These are phyloP conservation scores for Fusarium nanum DNA, from an alignment of 2,329 filamentous ascomycete species.

Conservation along the genomic window DNA sequence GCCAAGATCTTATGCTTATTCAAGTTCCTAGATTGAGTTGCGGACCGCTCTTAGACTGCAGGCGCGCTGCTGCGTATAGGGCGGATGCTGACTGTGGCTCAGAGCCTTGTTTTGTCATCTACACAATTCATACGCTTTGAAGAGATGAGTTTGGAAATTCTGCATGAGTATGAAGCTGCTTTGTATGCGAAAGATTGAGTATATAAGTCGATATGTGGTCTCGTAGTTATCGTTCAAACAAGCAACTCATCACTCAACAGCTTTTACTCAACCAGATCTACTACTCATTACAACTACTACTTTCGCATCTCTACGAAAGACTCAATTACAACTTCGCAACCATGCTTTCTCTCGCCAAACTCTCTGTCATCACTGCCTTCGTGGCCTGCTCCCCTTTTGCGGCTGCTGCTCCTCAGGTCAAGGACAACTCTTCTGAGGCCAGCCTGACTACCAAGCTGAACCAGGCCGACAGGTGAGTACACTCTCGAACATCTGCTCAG, in stretches of 20 bases:
- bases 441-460: conserved; percentile 53
- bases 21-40: background rate
- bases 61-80: background rate
- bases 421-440: conserved; percentile 25
- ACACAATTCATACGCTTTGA: background rate
- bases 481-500: rapidly evolving
- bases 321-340: background rate
- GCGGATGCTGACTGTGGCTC: background rate
- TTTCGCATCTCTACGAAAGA: background rate
- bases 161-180: rapidly evolving
- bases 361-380: conserved; percentile 45
- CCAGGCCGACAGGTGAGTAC: conserved; percentile 53
- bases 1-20: conserved; percentile 7
- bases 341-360: conserved; percentile 18
- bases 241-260: conserved; percentile 3
- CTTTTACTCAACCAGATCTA: background rate
- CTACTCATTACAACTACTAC: background rate
- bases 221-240: background rate
- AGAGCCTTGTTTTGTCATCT: background rate
- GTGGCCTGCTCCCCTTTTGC: conserved; percentile 54
- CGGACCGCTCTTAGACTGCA: background rate
- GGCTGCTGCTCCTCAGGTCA: conserved; percentile 39
- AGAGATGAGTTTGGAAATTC: too few species aligned
- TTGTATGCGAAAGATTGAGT: background rate
- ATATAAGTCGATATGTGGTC: conserved; percentile 13